Conservation (phyloP, 2,329 filamentous ascomycete genomes). For the Fusarium compactum region DNA sequence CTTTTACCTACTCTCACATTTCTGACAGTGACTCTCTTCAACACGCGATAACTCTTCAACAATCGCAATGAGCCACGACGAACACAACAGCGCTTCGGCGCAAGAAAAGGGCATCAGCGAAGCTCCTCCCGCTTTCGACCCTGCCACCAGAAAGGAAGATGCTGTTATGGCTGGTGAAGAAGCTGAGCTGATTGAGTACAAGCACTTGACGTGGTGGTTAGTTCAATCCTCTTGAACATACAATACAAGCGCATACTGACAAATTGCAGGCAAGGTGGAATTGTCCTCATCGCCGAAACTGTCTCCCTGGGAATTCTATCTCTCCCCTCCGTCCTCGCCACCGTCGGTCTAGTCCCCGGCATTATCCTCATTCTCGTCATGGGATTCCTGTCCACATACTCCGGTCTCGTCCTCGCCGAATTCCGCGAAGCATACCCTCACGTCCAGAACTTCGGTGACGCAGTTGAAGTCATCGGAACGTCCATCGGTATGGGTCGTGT, state of each 20-base stretch:
- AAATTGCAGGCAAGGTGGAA: constrained; percentile 56
- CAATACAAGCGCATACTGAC: not conserved
- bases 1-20: not conserved
- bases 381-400: constrained; percentile 75
- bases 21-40: not conserved
- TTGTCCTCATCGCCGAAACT: constrained; percentile 59
- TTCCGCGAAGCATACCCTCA: constrained; percentile 79
- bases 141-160: not conserved
- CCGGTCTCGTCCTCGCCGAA: constrained; percentile 68
- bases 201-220: constrained; percentile 56
- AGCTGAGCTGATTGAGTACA: constrained; percentile 52
- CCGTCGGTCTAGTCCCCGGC: constrained; percentile 78
- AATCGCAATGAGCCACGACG: constrained; percentile 9
- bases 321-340: constrained; percentile 79
- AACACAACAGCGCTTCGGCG: constrained; percentile 1
- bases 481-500: constrained; percentile 61
- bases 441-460: constrained; percentile 74
- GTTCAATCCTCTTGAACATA: not conserved
- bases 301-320: constrained; percentile 71
- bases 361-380: constrained; percentile 76
- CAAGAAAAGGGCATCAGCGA: constrained; percentile 18
- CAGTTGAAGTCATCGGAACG: constrained; percentile 67
- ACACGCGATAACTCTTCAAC: not conserved
- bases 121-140: not conserved
- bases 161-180: constrained; percentile 28